These are phyloP conservation scores for Diutina siamensis DNA, from an alignment of 1,139 yeast genomes.

Conservation along the genomic window DNA sequence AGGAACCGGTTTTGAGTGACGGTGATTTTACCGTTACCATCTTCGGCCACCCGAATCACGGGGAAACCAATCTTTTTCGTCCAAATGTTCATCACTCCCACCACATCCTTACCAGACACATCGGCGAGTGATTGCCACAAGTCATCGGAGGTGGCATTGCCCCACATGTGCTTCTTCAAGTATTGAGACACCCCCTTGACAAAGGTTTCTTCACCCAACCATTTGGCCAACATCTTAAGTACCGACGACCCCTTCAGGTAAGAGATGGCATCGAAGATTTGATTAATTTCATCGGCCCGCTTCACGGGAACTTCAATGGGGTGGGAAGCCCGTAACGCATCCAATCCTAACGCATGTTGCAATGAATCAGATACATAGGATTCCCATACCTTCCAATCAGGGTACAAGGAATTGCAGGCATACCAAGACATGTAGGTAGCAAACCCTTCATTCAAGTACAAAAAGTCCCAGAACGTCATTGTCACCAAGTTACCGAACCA, in stretches of 20 bases:
- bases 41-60: slow-evolving; percentile 46
- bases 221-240: slow-evolving; percentile 58
- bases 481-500: slow-evolving; percentile 91
- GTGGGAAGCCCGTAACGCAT: slow-evolving; percentile 65
- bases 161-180: slow-evolving; percentile 57
- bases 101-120: slow-evolving; percentile 66
- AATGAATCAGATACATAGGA: slow-evolving; percentile 56
- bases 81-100: slow-evolving; percentile 69
- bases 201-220: slow-evolving; percentile 55
- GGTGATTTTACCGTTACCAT: slow-evolving; percentile 27
- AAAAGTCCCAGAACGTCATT: slow-evolving; percentile 93
- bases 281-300: slow-evolving; percentile 74
- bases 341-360: slow-evolving; percentile 61
- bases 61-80: slow-evolving; percentile 79
- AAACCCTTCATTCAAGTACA: slow-evolving; percentile 86
- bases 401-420: slow-evolving; percentile 65
- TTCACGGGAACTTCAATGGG: slow-evolving; percentile 80
- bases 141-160: slow-evolving; percentile 70
- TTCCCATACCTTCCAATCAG: slow-evolving; percentile 83
- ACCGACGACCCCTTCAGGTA: slow-evolving; percentile 76
- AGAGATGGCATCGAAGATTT: slow-evolving; percentile 76
- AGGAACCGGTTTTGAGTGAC: slow-evolving; percentile 67
- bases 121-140: slow-evolving; percentile 69
- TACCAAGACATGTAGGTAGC: slow-evolving; percentile 84
- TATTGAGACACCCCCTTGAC: slow-evolving; percentile 63